Evolutionary conservation across 371 early-diverging fungal genomes (phyloP).

Genomic region (Homolaphlyctis polyrhiza): DNA sequence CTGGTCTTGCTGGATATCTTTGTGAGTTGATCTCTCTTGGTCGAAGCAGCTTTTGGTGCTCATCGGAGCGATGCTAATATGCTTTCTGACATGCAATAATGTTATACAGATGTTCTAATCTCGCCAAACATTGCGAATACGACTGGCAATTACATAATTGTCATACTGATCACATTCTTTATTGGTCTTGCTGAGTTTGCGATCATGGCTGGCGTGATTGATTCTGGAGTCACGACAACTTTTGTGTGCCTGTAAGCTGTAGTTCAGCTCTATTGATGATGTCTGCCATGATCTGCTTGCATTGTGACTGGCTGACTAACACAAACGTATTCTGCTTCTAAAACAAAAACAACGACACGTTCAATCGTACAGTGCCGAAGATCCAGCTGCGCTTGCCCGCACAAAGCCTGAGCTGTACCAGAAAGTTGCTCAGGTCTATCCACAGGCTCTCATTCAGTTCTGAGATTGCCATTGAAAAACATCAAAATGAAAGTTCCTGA

Average conservation of each 20-base stretch:
- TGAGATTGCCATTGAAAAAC: too few relatives aligned
- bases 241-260: constrained; percentile 24
- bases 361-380: constrained; percentile 16
- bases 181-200: constrained; percentile 19
- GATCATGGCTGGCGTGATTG: constrained; percentile 21
- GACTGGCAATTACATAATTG: constrained; percentile 10
- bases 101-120: background rate
- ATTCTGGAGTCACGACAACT: constrained; percentile 19
- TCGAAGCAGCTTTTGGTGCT: too few relatives aligned
- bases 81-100: too few relatives aligned
- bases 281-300: background rate
- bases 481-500: too few relatives aligned
- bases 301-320: too few relatives aligned
- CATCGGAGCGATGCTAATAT: too few relatives aligned
- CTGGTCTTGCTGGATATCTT: constrained; percentile 23
- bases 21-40: too few relatives aligned
- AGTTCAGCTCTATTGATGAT: too few relatives aligned
- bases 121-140: background rate
- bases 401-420: constrained; percentile 24
- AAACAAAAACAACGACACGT: too few relatives aligned
- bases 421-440: constrained; percentile 10
- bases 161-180: constrained; percentile 10
- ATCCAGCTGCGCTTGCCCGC: constrained; percentile 18
- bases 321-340: too few relatives aligned
- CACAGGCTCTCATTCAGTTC: constrained; percentile 6